Evolutionary conservation across 768 basidiomycete genomes (phyloP), one percentile per base, ranked within the genome.

Genomic region (Chalciporus pseudorubinellus): DNA sequence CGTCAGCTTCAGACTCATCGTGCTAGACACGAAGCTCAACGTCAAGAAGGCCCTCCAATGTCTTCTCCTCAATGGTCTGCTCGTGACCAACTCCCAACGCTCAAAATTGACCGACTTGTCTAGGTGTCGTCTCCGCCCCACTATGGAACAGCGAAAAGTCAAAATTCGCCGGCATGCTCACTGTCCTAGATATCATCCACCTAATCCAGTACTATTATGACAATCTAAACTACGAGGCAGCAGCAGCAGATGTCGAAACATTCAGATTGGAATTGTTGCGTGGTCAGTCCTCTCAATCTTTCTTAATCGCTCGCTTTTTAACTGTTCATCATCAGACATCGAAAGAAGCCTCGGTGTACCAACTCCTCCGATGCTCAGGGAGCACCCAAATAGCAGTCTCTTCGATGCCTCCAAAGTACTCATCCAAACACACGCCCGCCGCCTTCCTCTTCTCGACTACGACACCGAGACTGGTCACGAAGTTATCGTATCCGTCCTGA

Each of bases 141-240:
- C 77, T 99, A 21, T 99, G 95, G 92, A 95, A 98, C 74, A 95
- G 93, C 69, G 90, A 93, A 57, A 83, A 82, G 53, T 95, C 92
- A 5, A 83, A 77, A 38, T 99, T 99, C 63, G 92, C 92, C 9
- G 97, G 97, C 53, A 98, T 99, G 95, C 88, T 99, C 64, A 99
- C 97, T 9, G 92, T 98, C n/a, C 82, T 93, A 51, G 97, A 99
- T 70, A 94, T 99, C 68, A 98, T 99, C 51, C 97, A 99, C 68
- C 84, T 99, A 58, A 98, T 99, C 58, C 97, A 99, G 63, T 97
- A 95, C 74, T 99, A 98, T 70, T 97, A 98, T 70, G 84, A 86
- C 42, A 91, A 87, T 12, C 74, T 80, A 2, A 85, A 89, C 28
- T 85, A 85, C 33, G 93, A 93, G 60, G 84, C 82, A 46, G 95